These are phyloP conservation scores for Quercus bicolor DNA, from an alignment of 306 rosid species.

Conservation along the genomic window DNA sequence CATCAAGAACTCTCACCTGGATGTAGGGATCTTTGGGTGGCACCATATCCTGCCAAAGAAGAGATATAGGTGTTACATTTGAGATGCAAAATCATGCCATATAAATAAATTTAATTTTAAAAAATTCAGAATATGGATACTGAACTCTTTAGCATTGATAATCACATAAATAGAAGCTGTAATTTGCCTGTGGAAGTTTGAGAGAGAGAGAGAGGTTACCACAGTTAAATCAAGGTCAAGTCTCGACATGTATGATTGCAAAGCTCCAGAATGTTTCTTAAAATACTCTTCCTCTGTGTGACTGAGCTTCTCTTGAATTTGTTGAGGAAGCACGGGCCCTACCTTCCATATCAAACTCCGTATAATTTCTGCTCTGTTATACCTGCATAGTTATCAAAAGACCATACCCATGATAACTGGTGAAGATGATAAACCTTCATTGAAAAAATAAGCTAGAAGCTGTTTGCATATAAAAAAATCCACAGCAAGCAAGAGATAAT, in stretches of 20 bases:
- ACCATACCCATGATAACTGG: background rate
- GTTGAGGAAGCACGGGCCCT: constrained; percentile 67
- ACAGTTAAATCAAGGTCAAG: constrained; percentile 67
- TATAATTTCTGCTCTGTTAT: constrained; percentile 64
- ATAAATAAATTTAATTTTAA: background rate
- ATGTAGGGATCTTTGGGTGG: constrained; percentile 97
- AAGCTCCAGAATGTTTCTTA: constrained; percentile 62
- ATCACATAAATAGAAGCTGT: background rate
- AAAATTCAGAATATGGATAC: background rate
- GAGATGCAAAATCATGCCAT: constrained; percentile 1
- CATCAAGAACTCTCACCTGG: constrained; percentile 86
- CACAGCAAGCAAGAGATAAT: constrained; percentile 15
- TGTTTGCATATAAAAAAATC: background rate
- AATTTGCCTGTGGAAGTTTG: background rate
- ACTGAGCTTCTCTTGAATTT: constrained; percentile 70
- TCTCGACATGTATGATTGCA: constrained; percentile 63
- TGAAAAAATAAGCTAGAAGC: background rate
- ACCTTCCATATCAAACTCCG: constrained; percentile 74
- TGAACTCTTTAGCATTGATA: background rate
- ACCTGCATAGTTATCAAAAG: constrained; percentile 37
- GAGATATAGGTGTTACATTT: background rate
- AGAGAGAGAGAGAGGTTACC: constrained; percentile 46
- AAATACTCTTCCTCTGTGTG: constrained; percentile 70
- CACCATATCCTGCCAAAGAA: constrained; percentile 78
- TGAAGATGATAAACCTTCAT: background rate